Percentiles rank a stretch among this genome's conserved stretches.
phyloP scores from a whole-genome alignment of 148 eudicot species.

The Camellia granthamiana region DNA sequence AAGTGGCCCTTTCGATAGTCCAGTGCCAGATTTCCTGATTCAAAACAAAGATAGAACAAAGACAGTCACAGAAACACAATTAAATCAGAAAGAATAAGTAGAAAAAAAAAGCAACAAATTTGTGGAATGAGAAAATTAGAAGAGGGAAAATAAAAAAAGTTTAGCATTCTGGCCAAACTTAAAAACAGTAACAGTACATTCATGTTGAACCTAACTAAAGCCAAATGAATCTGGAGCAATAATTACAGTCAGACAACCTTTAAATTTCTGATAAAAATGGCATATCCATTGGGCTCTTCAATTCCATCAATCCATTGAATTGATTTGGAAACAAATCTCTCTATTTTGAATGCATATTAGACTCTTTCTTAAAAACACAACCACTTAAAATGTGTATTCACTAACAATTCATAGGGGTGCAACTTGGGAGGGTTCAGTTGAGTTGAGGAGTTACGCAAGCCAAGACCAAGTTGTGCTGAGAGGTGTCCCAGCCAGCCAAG shows the following conservation, averaged over 20 bases:
- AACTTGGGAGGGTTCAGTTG: no score
- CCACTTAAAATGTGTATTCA: not conserved
- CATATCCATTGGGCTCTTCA: not conserved
- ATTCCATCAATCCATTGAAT: not conserved
- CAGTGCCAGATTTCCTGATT: constrained; percentile 14
- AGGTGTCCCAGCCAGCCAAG: no score
- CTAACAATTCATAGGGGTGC: no score
- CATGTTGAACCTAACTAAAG: not conserved
- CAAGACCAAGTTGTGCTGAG: no score
- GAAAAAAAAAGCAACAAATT: not conserved
- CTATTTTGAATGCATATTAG: not conserved
- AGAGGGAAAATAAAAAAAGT: not conserved
- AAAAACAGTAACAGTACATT: not conserved
- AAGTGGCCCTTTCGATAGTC: constrained; percentile 7
- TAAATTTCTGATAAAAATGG: not conserved
- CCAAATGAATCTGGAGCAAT: not conserved
- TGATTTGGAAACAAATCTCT: constrained; percentile 1
- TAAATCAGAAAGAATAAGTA: not conserved
- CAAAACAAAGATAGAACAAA: constrained; percentile 15
- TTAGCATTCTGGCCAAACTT: not conserved
- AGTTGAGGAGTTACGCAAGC: no score
- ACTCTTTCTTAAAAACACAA: not conserved
- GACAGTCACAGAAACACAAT: not conserved
- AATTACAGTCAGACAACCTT: not conserved
- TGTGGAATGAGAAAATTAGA: not conserved